Percentiles rank a stretch among this genome's conserved stretches.
phyloP scores from a whole-genome alignment of 164 flowering plant species.

The Macadamia integrifolia region DNA sequence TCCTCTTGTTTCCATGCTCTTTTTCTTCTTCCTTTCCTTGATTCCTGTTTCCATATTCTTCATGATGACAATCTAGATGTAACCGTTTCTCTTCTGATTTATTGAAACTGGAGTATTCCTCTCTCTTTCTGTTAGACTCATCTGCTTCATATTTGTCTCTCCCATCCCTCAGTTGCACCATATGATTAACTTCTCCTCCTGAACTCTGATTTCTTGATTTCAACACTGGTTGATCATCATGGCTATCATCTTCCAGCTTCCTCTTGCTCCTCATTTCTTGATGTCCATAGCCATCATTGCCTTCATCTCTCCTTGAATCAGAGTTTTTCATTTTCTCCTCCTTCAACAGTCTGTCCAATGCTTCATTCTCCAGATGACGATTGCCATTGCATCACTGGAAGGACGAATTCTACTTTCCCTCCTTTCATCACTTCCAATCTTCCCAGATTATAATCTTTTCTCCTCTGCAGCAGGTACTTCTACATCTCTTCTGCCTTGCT shows the following conservation, averaged over 20 bases:
- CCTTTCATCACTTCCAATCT: conserved; percentile 5
- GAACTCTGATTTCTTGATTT: conserved; percentile 19
- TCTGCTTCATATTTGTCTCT: conserved; percentile 7
- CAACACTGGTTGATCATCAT: conserved; percentile 17
- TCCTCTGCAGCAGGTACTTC: conserved; percentile 1
- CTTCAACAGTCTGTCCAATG: conserved; percentile 8
- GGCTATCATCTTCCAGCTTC: conserved; percentile 23
- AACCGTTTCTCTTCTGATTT: conserved; percentile 12
- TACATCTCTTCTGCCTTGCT: neutral
- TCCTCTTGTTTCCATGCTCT: neutral
- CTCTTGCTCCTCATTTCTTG: conserved; percentile 28
- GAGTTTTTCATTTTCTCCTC: neutral
- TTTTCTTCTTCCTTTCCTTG: conserved; percentile 2
- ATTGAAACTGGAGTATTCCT: conserved; percentile 4
- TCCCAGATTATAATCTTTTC: neutral
- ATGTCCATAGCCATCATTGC: conserved; percentile 6
- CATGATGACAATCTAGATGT: conserved; percentile 1
- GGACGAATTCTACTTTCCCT: conserved; percentile 9
- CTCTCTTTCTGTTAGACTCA: conserved; percentile 11
- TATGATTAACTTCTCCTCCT: conserved; percentile 9
- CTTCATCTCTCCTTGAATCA: conserved; percentile 18
- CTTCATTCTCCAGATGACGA: conserved; percentile 10
- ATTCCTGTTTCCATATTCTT: neutral
- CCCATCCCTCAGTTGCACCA: conserved; percentile 1
- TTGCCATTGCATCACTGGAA: neutral